Evolutionary conservation across 2,329 filamentous ascomycete species (phyloP).

Genomic region (Phaeosphaeria sp.): DNA sequence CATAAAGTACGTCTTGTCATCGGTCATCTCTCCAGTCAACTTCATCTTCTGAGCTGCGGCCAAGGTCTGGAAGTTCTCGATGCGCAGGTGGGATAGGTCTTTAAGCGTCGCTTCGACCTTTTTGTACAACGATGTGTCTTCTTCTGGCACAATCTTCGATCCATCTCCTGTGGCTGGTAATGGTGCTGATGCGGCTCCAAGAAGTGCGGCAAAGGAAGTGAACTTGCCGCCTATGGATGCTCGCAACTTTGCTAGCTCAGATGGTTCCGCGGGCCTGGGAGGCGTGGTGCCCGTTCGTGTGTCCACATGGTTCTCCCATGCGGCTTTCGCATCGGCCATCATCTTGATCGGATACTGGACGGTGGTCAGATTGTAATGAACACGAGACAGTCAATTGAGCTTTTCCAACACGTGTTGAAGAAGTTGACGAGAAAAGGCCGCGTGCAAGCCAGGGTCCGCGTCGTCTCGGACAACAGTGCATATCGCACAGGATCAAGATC

Average conservation of each 20-base stretch:
- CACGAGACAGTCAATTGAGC: too few relatives aligned
- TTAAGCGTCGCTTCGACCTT: constrained; percentile 41
- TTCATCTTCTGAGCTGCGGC: constrained; percentile 45
- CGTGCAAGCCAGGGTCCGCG: not conserved
- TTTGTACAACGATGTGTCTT: constrained; percentile 38
- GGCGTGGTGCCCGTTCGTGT: constrained; percentile 36
- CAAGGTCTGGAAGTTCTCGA: constrained; percentile 47
- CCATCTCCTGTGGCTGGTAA: constrained; percentile 54
- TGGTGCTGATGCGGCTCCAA: constrained; percentile 37
- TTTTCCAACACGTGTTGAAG: not conserved
- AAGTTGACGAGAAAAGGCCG: not conserved
- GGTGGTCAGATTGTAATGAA: not conserved
- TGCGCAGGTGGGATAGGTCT: constrained; percentile 42
- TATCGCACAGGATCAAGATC: not conserved
- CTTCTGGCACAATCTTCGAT: constrained; percentile 43
- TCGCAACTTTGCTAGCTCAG: constrained; percentile 41
- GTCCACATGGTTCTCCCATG: constrained; percentile 39
- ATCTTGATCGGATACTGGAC: constrained; percentile 14
- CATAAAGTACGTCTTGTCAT: constrained; percentile 70
- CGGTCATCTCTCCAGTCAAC: constrained; percentile 58
- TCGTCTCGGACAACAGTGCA: not conserved
- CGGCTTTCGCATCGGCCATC: constrained; percentile 29
- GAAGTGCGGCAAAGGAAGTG: constrained; percentile 32
- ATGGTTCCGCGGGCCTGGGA: constrained; percentile 38
- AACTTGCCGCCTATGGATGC: constrained; percentile 38